phyloP scores from a whole-genome alignment of 2,329 filamentous ascomycete genomes.

The Alternaria conjuncta region DNA sequence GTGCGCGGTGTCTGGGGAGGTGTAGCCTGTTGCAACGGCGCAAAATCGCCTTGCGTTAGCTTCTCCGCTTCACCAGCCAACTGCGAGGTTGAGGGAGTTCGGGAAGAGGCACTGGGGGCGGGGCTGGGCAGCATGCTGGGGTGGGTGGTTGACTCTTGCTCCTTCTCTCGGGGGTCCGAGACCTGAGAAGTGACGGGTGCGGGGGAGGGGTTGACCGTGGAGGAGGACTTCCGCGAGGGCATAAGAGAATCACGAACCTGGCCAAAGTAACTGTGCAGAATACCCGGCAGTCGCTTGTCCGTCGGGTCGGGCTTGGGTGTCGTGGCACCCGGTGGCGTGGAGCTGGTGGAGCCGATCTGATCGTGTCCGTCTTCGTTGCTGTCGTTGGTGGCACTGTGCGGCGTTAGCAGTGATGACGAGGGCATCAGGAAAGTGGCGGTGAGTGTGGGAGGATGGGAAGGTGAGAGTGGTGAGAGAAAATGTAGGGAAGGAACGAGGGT shows the following conservation, averaged over 20 bases:
- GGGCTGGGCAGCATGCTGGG: slow-evolving; percentile 62
- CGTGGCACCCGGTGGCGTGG: slow-evolving; percentile 86
- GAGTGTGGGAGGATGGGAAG: slow-evolving; percentile 11
- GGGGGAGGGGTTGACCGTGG: slow-evolving; percentile 47
- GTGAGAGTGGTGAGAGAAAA: slow-evolving; percentile 21
- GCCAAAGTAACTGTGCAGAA: slow-evolving; percentile 94
- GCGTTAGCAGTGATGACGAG: slow-evolving; percentile 43
- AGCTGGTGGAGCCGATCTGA: slow-evolving; percentile 79
- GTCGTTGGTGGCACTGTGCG: slow-evolving; percentile 62
- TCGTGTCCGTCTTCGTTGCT: slow-evolving; percentile 76
- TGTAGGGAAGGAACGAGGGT: slow-evolving; percentile 17
- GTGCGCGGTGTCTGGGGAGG: slow-evolving; percentile 89
- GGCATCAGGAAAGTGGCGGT: slow-evolving; percentile 30
- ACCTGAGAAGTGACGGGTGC: slow-evolving; percentile 37
- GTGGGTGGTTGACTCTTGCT: slow-evolving; percentile 39
- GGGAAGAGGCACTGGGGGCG: slow-evolving; percentile 55
- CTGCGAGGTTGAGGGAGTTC: slow-evolving; percentile 62
- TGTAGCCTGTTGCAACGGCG: slow-evolving; percentile 77
- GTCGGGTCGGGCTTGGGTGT: slow-evolving; percentile 92
- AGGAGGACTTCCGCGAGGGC: slow-evolving; percentile 48
- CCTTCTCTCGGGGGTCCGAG: slow-evolving; percentile 31
- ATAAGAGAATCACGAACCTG: slow-evolving; percentile 89
- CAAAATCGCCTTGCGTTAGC: slow-evolving; percentile 83
- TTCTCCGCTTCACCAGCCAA: slow-evolving; percentile 74
- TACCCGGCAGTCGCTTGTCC: slow-evolving; percentile 94